phyloP scores from a whole-genome alignment of 2,329 filamentous ascomycete species.

The Ophiosphaerella korrae region DNA sequence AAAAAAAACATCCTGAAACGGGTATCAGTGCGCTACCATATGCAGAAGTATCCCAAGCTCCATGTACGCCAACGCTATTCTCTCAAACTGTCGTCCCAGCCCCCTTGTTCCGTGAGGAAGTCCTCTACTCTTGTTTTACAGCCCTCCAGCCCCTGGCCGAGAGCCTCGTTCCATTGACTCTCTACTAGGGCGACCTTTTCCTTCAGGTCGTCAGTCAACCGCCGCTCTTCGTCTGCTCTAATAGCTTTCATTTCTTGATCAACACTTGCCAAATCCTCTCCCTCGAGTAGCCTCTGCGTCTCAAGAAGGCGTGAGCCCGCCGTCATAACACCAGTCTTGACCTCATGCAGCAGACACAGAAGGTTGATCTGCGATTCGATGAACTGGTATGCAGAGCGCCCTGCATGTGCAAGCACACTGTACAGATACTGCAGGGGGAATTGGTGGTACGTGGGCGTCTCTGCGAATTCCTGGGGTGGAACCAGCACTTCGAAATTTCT shows the following conservation, averaged over 20 bases:
- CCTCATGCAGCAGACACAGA: constrained; percentile 87
- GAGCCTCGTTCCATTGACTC: constrained; percentile 84
- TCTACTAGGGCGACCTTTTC: constrained; percentile 92
- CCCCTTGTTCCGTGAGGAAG: constrained; percentile 77
- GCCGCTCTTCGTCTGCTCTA: constrained; percentile 68
- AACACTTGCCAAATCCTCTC: constrained; percentile 47
- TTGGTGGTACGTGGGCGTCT: constrained; percentile 80
- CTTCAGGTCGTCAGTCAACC: constrained; percentile 84
- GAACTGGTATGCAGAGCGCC: constrained; percentile 94
- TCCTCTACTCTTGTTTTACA: constrained; percentile 76
- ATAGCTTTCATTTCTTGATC: constrained; percentile 61
- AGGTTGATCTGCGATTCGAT: constrained; percentile 94
- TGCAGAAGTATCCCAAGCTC: constrained; percentile 23
- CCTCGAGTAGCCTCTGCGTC: constrained; percentile 59
- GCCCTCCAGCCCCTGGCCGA: constrained; percentile 76
- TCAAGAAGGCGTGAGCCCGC: constrained; percentile 72
- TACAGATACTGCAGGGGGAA: constrained; percentile 92
- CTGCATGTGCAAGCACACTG: constrained; percentile 80
- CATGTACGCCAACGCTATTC: constrained; percentile 34
- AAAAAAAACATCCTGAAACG: constrained; percentile 25
- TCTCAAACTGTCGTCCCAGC: constrained; percentile 75
- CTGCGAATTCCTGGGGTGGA: constrained; percentile 76
- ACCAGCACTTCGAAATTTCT: constrained; percentile 74
- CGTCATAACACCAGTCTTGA: constrained; percentile 76
- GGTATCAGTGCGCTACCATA: constrained; percentile 41